Base-by-base conservation (phyloP, 768 basidiomycete genomes). In the Hirschioporus abietinus region DNA sequence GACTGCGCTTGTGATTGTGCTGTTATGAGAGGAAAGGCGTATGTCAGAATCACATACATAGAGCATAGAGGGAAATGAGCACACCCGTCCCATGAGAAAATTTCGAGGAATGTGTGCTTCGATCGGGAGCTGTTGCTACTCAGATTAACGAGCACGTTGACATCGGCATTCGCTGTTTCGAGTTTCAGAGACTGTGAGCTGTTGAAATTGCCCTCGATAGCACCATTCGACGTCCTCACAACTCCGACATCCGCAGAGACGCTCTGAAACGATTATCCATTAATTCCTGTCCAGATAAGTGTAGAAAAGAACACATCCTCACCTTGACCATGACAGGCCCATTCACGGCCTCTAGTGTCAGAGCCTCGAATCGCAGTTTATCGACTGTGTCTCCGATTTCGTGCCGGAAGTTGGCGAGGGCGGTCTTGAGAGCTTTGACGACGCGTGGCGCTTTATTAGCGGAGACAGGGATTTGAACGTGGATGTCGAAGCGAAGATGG, bases 171-270 rank as follows among this genome's bases (percentile, higher is more conserved):
- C 24, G 77, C 68, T 23, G 78, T 78, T 18, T 52, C 27, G 25
- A 84, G 67, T 9, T 52, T 60, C 26, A 88, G 74, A 5, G 73
- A 73, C 1, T 77, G 73, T 18, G 74, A 71, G 4, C 76, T 73
- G 27, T 77, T 77, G 72, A 80, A 84, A n/a, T 66, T 68, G 1
- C 87, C 87, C 1, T 67, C 69, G 35, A 89, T 84, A 7, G 68
- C 70, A n/a, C 78, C 79, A 63, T 85, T 86, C 6, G 77, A 52
- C 42, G 42, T 52, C 42, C 20, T 52, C 15, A 52, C 20, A 3
- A 52, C 42, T 52, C 15, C 42, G 42, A 52, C 20, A 12, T 52
- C 6, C 12, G 42, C 42, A 20, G 12, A 10, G 12, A 52, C 42
- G 12, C 42, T 52, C 42, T 52, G 20, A 52, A 3, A 30, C n/a